Base-by-base conservation (phyloP, 1,284 basidiomycete species). In the Volvariella surrecta region DNA sequence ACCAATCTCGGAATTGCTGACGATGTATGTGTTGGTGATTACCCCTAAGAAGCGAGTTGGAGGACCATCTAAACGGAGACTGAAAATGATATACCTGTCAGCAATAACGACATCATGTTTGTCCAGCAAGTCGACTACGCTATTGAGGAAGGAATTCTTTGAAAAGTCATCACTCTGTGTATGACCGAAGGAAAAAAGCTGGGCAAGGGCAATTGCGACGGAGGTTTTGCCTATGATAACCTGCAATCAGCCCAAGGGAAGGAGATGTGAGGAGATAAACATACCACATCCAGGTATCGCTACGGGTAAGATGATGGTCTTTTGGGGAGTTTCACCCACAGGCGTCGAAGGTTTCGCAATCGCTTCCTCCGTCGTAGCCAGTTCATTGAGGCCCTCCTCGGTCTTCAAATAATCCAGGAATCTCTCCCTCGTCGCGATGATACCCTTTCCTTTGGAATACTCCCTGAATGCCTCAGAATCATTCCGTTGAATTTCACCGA, bases 111-210 rank as follows among this genome's bases (percentile, higher is more conserved):
- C 78, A 43, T 87, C 71, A 43, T 87, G 64, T 0, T 59, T 71
- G 45, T 74, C 58, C 17, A 95, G 67, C 1, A 88, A 66, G 0
- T 69, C 59, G 7, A 68, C 61, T 30, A 97, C 82, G 48, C 89
- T 91, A 52, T 73, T 78, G 44, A 94, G 63, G 63, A 99, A 99
- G 1, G 89, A 51, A 56, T 86, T 93, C 63, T 94, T 98, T 9
- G 64, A 73, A 3, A 97, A 75, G 55, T 98, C 89, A 61, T 99
- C 96, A 54, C 86, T 91, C 59, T 99, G 95, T 0, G 86, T 89
- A 56, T 98, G 93, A 0, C 71, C 87, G 47, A 90, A 93, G 0
- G 73, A 75, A 53, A 93, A 96, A 1, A 99, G 69, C 45, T 82
- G 70, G 1, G 69, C 50, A 2, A 99, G 74, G 0, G 92, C 91